A percentile compares a stretch with the other conserved stretches of the same genome.
These are phyloP conservation scores for Caloboletus inedulis DNA, from an alignment of 1,284 basidiomycete species.

Conservation along the genomic window DNA sequence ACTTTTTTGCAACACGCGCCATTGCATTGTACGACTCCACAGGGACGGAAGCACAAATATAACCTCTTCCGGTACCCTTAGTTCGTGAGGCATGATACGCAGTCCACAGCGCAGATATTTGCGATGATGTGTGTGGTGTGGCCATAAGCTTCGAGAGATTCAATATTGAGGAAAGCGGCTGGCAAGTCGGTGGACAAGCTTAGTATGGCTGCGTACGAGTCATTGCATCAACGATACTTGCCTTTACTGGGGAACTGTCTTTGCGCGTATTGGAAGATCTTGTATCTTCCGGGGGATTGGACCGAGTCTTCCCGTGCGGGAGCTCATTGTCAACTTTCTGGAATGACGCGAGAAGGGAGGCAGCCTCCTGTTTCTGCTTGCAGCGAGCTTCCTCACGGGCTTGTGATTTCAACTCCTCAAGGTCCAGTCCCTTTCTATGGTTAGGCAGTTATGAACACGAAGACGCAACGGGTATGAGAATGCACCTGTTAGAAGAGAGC, in stretches of 20 bases:
- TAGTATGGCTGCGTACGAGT: neutral
- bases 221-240: conserved; percentile 22
- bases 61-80: conserved; percentile 75
- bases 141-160: conserved; percentile 71
- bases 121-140: conserved; percentile 66
- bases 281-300: conserved; percentile 1
- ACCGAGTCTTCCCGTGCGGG: neutral
- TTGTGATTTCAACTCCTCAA: conserved; percentile 40
- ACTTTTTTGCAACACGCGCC: conserved; percentile 56
- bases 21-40: conserved; percentile 72
- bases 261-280: conserved; percentile 39
- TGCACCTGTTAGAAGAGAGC: conserved; percentile 16
- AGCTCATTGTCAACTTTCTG: neutral
- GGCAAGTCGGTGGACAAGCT: conserved; percentile 1
- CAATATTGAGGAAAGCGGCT: conserved; percentile 81
- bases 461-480: neutral
- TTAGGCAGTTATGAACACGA: neutral
- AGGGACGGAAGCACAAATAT: conserved; percentile 78
- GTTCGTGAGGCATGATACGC: conserved; percentile 80
- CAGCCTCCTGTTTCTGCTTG: conserved; percentile 30
- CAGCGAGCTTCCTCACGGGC: conserved; percentile 36
- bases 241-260: conserved; percentile 71
- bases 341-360: conserved; percentile 12
- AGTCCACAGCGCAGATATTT: conserved; percentile 83
- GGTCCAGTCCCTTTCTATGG: conserved; percentile 42